Base-by-base conservation (phyloP, 345 rosid genomes). In the Turritis glabra region DNA sequence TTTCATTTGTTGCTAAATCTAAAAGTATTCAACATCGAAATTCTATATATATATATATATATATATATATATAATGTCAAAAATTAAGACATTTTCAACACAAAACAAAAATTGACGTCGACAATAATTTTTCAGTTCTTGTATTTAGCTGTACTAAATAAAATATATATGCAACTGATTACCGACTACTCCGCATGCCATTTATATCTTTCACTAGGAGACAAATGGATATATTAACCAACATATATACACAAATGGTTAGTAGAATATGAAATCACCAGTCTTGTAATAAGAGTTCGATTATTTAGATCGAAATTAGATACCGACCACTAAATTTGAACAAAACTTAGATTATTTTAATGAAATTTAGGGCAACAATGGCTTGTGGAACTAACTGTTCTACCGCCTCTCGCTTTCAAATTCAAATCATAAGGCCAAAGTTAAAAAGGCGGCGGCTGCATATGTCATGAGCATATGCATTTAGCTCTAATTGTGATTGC, bases 371-470 rank as follows among this genome's bases (percentile, higher is more conserved):
- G 52, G 72, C 65, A 64, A 71, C 48, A 56, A 64, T 62, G 50
- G 35, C 58, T 53, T 53, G 30, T 54, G 46, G 56, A 55, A 50
- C 72, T 57, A 71, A 71, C 48, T 57, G 46, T 69, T 64, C 54
- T 64, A 63, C 67, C 37, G 21, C 66, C 79, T 51, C 48, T 75
- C 69, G 40, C 69, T 75, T 68, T 77, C 76, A 64, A 44, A 54
- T 41, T 27, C 68, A 77, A 47, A 77, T 77, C 72, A 71, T 56
- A 64, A 69, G 75, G 80, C 80, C 75, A 62, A 63, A 76, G 75
- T 44, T 56, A 38, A 40, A 35, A 77, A 56, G 80, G 76, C 80
- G 80, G 80, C 80, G 68, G 80, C 48, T 64, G 57, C 50, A 50
- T 71, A 70, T 77, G 80, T 70, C 75, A 77, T 55, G 63, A 64